Percentiles rank a stretch among this genome's conserved stretches.
phyloP scores from a whole-genome alignment of 2,329 filamentous ascomycete genomes.

The Pestalotiopsis sp. region DNA sequence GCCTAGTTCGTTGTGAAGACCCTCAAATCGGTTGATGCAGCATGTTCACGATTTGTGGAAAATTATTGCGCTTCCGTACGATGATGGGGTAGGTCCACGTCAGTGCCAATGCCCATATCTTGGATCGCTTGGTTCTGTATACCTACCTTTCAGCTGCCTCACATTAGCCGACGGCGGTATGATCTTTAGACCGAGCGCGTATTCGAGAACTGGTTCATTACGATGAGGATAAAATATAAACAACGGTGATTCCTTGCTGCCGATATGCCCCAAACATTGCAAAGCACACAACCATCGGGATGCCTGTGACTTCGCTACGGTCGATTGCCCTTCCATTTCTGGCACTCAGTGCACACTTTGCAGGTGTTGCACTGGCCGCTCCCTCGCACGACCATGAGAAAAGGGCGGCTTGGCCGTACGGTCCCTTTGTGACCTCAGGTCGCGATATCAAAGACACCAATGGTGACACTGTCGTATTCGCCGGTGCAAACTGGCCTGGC shows the following conservation, averaged over 20 bases:
- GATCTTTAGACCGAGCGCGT: not conserved
- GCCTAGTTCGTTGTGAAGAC: not conserved
- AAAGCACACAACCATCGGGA: constrained; percentile 13
- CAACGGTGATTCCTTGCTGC: not conserved
- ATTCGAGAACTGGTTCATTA: not conserved
- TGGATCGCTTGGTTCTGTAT: not conserved
- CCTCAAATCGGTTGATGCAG: not conserved
- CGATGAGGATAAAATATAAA: not conserved
- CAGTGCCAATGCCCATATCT: not conserved
- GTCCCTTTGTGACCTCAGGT: constrained; percentile 40
- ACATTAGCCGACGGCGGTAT: not conserved
- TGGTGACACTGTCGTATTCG: constrained; percentile 48
- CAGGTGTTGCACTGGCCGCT: constrained; percentile 16
- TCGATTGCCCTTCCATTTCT: constrained; percentile 26
- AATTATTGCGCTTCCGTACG: not conserved
- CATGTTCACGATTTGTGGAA: not conserved
- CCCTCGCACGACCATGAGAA: not conserved
- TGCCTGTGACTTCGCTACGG: constrained; percentile 19
- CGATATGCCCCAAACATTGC: not conserved
- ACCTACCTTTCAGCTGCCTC: not conserved
- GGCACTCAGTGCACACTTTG: constrained; percentile 23
- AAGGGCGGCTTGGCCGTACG: constrained; percentile 29
- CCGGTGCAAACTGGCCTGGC: constrained; percentile 65
- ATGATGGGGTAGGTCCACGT: not conserved
- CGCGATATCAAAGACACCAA: constrained; percentile 46